A percentile compares a stretch with the other conserved stretches of the same genome.
These are phyloP conservation scores for Cystofilobasidium capitatum DNA, from an alignment of 768 basidiomycete genomes.

Conservation along the genomic window DNA sequence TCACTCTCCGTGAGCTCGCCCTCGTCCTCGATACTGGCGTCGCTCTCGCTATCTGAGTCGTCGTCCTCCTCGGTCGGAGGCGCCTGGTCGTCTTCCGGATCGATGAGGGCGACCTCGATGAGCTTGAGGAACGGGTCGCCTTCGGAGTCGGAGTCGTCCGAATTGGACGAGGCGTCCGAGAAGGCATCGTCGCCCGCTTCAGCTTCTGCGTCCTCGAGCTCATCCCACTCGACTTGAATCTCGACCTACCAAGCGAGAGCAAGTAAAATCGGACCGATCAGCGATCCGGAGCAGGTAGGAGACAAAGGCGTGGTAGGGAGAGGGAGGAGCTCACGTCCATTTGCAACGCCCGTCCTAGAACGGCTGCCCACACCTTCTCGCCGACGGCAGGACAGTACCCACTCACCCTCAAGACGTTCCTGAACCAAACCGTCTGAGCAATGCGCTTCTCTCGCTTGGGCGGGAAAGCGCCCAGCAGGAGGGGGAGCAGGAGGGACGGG, in stretches of 20 bases:
- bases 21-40: conserved; percentile 26
- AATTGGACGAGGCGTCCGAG: conserved; percentile 34
- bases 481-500: conserved; percentile 71
- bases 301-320: background rate
- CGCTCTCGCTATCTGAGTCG: conserved; percentile 33
- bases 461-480: conserved; percentile 76
- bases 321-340: conserved; percentile 58
- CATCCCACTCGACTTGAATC: conserved; percentile 90
- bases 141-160: conserved; percentile 45
- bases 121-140: conserved; percentile 67
- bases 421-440: conserved; percentile 77
- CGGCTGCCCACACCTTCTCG: conserved; percentile 71
- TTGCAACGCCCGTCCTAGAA: conserved; percentile 87
- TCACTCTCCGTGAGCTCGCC: conserved; percentile 32
- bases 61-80: conserved; percentile 27
- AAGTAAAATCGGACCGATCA: too few relatives aligned
- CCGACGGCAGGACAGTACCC: conserved; percentile 76
- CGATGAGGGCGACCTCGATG: conserved; percentile 49
- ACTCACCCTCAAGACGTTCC: conserved; percentile 71
- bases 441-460: conserved; percentile 79
- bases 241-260: conserved; percentile 68
- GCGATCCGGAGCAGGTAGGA: too few relatives aligned
- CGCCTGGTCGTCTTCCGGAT: conserved; percentile 48
- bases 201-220: conserved; percentile 45
- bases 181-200: conserved; percentile 30